Percentiles rank a stretch among this genome's conserved stretches.
phyloP scores from a whole-genome alignment of 164 flowering plant genomes.

The Berberis vulgaris region DNA sequence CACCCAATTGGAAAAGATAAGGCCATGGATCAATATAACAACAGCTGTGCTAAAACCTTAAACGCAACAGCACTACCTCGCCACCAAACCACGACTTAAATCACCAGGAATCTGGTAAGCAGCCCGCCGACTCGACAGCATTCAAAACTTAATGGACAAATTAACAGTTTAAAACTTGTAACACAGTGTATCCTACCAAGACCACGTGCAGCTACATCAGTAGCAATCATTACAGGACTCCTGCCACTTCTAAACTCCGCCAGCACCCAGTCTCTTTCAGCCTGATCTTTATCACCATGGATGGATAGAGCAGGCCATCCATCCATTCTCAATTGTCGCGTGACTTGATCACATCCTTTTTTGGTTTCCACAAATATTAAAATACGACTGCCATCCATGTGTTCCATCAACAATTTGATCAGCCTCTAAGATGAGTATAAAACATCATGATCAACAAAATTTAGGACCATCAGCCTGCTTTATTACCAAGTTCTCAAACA shows the following conservation, averaged over 20 bases:
- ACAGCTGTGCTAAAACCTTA: conserved; percentile 3
- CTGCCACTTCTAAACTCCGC: conserved; percentile 96
- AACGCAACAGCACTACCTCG: conserved; percentile 11
- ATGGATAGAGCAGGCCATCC: conserved; percentile 98
- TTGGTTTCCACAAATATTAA: conserved; percentile 86
- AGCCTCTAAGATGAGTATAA: conserved; percentile 39
- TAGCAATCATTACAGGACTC: conserved; percentile 96
- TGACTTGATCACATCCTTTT: conserved; percentile 94
- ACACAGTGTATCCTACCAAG: conserved; percentile 91
- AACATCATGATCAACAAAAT: conserved; percentile 1
- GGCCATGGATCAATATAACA: conserved; percentile 10
- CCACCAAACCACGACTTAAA: conserved; percentile 64
- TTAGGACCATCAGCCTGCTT: conserved; percentile 2
- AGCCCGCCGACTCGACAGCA: conserved; percentile 80
- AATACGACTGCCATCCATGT: conserved; percentile 79
- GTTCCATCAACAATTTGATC: conserved; percentile 55
- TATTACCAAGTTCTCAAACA: conserved; percentile 10
- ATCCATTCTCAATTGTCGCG: conserved; percentile 88
- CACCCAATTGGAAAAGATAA: conserved; percentile 12
- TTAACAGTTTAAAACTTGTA: conserved; percentile 31
- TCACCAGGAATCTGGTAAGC: conserved; percentile 62
- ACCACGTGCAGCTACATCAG: conserved; percentile 99
- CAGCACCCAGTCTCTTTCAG: conserved; percentile 94
- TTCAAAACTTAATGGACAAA: conserved; percentile 26
- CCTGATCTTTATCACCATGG: conserved; percentile 96